Conservation (phyloP, 2,329 filamentous ascomycete genomes). For the Paracamarosporium sp. region DNA sequence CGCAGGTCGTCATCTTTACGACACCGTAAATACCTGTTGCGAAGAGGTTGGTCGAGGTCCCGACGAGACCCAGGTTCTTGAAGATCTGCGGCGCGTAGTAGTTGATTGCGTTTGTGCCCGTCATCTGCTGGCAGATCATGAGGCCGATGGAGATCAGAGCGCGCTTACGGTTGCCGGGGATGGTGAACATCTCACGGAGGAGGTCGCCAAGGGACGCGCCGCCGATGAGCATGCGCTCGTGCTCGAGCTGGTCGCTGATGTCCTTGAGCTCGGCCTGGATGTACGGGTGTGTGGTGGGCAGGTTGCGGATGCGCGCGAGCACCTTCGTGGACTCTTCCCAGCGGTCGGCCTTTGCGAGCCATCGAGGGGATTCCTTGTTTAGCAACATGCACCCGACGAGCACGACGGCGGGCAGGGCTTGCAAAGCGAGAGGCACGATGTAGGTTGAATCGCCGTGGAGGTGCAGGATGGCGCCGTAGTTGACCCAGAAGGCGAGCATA, state of each 20-base stretch:
- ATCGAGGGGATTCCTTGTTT: constrained; percentile 71
- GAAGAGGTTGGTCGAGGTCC: constrained; percentile 67
- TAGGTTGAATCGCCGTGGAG: constrained; percentile 59
- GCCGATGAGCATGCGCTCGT: constrained; percentile 65
- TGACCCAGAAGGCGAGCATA: constrained; percentile 62
- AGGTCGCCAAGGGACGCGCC: constrained; percentile 53
- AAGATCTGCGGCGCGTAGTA: constrained; percentile 77
- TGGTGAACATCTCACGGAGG: constrained; percentile 53
- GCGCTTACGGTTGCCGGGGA: constrained; percentile 63
- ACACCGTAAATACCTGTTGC: constrained; percentile 78
- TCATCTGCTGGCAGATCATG: constrained; percentile 77
- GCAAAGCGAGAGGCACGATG: constrained; percentile 69
- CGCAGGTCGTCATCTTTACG: constrained; percentile 71
- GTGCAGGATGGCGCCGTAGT: constrained; percentile 59
- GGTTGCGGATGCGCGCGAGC: constrained; percentile 63
- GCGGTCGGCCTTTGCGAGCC: constrained; percentile 70
- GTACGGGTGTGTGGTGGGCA: constrained; percentile 49
- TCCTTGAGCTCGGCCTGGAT: constrained; percentile 46
- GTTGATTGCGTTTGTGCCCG: constrained; percentile 60
- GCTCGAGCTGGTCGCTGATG: constrained; percentile 49
- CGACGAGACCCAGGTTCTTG: constrained; percentile 65
- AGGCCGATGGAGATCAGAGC: constrained; percentile 68
- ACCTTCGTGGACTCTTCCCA: constrained; percentile 69
- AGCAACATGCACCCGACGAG: constrained; percentile 67
- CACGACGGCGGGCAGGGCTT: constrained; percentile 68